Conservation (phyloP, 2,329 filamentous ascomycete species). For the Thielaviopsis populi region DNA sequence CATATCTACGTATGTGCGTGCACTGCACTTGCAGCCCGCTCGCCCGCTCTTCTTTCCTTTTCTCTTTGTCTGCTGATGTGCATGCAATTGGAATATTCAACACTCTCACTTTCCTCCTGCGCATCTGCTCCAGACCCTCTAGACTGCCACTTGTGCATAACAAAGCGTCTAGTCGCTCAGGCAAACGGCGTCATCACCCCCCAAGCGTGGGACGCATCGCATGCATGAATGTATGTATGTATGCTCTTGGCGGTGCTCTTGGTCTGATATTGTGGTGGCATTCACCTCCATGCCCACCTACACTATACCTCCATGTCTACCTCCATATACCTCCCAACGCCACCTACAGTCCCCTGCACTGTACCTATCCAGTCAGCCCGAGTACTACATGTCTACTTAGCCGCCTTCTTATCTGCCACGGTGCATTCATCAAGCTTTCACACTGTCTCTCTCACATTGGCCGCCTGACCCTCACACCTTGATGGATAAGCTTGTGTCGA, state of each 20-base stretch:
- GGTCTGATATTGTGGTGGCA: not conserved
- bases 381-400: no score
- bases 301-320: no score
- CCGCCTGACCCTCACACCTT: not conserved
- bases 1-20: not conserved
- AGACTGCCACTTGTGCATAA: not conserved
- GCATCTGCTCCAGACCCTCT: not conserved
- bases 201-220: not conserved
- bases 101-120: not conserved
- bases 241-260: not conserved
- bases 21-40: no score
- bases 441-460: not conserved
- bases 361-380: no score
- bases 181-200: not conserved
- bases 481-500: no score
- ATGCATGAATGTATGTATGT: no score
- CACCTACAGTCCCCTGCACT: no score
- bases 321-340: no score
- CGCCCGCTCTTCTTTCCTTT: not conserved
- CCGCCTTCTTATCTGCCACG: not conserved
- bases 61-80: not conserved
- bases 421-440: not conserved
- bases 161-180: not conserved
- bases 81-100: not conserved
- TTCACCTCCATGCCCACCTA: no score